Evolutionary conservation across 2,329 filamentous ascomycete genomes (phyloP), one percentile per base, ranked within the genome.

Genomic region (Alternaria sp.): DNA sequence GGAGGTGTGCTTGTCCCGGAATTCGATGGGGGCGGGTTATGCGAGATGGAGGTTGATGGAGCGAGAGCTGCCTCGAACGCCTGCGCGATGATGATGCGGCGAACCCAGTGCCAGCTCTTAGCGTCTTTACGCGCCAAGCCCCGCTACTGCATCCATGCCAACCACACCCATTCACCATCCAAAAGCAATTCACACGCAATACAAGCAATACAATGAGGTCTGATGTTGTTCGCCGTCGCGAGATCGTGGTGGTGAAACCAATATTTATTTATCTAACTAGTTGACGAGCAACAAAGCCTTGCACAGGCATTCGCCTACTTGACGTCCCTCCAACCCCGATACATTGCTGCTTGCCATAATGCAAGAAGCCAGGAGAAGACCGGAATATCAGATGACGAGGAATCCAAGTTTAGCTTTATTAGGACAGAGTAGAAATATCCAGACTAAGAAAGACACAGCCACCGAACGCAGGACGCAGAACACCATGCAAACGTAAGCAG

Each of bases 1-100:
- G 32, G 59, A 51, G 61, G 61, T 57, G 43, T 62, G 69, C 73
- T 71, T 76, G 69, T 74, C 70, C 71, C 64, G 61, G 62, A 65
- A 66, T 64, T 61, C 56, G 64, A 62, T 68, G 66, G 67, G 69
- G 51, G 65, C 60, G 44, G 40, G 69, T 62, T 65, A 62, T 68
- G 62, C 67, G 68, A 66, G 69, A 71, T 70, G 71, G 62, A 63
- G 67, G 66, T 72, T 74, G 73, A 73, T 75, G 74, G 57, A 69
- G 50, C 72, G 70, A 69, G 50, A 73, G 71, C 70, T 74, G 72
- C 71, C 67, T 73, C 54, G 66, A 65, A 57, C 49, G 50, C 58
- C 57, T 61, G 59, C 65, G 64, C 67, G 69, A 73, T 73, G 73
- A 70, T 70, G 73, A 70, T 70, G 70, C 66, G 62, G 62, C 58